Conservation (phyloP, 116 monocot species). For the Zostera marina region DNA sequence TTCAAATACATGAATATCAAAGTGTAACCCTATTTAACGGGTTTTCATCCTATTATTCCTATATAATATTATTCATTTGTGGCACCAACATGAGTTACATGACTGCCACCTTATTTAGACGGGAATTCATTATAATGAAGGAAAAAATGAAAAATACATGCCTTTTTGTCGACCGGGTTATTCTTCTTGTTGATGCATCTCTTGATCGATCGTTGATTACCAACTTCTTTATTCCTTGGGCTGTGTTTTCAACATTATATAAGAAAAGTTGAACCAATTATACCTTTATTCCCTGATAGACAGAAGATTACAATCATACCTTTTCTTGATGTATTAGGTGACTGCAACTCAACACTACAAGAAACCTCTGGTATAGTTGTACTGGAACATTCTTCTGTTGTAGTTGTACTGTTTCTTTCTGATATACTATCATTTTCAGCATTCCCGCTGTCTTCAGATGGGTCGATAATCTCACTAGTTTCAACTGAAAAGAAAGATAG, state of each 20-base stretch:
- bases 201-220: background rate
- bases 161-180: background rate
- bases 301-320: background rate
- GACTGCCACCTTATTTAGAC: no score
- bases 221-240: background rate
- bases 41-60: no score
- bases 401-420: background rate
- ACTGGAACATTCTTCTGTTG: background rate
- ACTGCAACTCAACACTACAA: background rate
- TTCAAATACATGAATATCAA: no score
- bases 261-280: background rate
- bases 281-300: background rate
- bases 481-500: background rate
- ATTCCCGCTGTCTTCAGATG: background rate
- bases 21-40: no score
- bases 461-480: slow-evolving; percentile 1
- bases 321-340: background rate
- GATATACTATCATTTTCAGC: background rate
- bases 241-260: background rate
- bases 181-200: background rate
- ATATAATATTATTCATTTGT: no score
- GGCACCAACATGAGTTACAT: no score
- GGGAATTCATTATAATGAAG: background rate
- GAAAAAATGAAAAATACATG: background rate
- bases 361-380: background rate